These are phyloP conservation scores for Stromatinia cepivora DNA, from an alignment of 2,329 filamentous ascomycete species.

Conservation along the genomic window DNA sequence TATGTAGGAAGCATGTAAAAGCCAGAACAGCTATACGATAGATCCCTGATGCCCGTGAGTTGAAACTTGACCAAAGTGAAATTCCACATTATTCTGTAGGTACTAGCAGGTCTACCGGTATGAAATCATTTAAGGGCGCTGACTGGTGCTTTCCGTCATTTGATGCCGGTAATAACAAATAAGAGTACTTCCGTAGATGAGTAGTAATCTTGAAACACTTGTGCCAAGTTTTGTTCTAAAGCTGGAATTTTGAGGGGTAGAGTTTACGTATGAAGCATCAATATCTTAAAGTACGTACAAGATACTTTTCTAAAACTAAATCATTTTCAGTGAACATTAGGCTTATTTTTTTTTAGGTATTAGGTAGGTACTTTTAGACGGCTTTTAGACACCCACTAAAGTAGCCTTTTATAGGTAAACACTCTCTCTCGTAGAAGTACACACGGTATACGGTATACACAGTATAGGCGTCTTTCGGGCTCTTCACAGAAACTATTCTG, in stretches of 20 bases:
- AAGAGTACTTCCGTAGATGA: background rate
- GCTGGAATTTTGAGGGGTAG: background rate
- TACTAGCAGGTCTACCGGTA: background rate
- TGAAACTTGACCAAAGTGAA: conserved; percentile 7
- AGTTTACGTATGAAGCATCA: background rate
- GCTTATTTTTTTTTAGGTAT: background rate
- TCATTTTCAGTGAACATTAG: background rate
- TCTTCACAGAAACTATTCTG: conserved; percentile 20
- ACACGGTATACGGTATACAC: background rate
- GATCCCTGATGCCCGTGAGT: conserved; percentile 16
- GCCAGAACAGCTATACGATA: conserved; percentile 3
- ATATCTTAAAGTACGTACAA: background rate
- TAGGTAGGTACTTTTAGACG: background rate
- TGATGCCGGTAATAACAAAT: background rate
- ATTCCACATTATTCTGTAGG: conserved; percentile 17
- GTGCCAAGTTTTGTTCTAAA: conserved; percentile 13
- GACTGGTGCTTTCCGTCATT: conserved; percentile 2
- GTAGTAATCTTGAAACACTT: background rate
- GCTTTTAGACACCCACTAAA: background rate
- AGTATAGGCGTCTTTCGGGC: conserved; percentile 2
- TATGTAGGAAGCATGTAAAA: background rate
- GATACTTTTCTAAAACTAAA: background rate
- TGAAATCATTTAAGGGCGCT: conserved; percentile 6
- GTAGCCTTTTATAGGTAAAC: background rate
- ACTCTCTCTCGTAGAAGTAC: no score